Base-by-base conservation (phyloP, 108 stramenopile species). In the Fragilaria radians region DNA sequence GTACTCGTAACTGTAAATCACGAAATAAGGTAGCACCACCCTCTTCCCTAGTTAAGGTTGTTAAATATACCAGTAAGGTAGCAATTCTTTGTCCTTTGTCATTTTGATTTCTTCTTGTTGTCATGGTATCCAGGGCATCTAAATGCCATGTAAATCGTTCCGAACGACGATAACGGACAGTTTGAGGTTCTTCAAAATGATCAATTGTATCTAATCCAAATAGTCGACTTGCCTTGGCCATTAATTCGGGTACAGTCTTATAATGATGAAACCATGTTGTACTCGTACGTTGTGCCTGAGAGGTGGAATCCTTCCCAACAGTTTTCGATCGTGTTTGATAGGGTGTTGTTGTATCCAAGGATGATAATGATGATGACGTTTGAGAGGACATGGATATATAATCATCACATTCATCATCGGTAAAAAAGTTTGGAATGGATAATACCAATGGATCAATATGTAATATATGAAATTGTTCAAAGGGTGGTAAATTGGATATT, bases 141-240 rank as follows among this genome's bases (percentile, higher is more conserved):
- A 88, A 57, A 64, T 91, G 89, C 89, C 89, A 91, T 2, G 84
- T 88, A 55, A 88, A 91, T 53, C 82, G 81, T 59, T 91, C 86
- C n/a, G 57, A 73, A 18, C 73, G 61, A 32, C 80, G 73, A 53
- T 88, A 88, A 32, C 77, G 71, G 28, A 91, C 89, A 28, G 79
- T 88, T 66, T 91, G 89, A 4, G 89, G 86, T 55, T 91, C 89
- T 69, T 91, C 89, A 77, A 77, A 88, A 28, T 69, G 65, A 57
- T 82, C 78, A 28, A 85, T 77, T 1, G 64, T 57, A 25, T 79
- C 71, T 27, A 90, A 52, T 30, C 89, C 89, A 29, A 90, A 57
- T 18, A 90, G 61, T 54, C 85, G 74, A 11, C 73, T 80, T 29
- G 83, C 89, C 55, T 86, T 90, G 52, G 77, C 73, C 85, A 90